Base-by-base conservation (phyloP, 2,329 filamentous ascomycete species). In the Ploettnerulaceae sp. region DNA sequence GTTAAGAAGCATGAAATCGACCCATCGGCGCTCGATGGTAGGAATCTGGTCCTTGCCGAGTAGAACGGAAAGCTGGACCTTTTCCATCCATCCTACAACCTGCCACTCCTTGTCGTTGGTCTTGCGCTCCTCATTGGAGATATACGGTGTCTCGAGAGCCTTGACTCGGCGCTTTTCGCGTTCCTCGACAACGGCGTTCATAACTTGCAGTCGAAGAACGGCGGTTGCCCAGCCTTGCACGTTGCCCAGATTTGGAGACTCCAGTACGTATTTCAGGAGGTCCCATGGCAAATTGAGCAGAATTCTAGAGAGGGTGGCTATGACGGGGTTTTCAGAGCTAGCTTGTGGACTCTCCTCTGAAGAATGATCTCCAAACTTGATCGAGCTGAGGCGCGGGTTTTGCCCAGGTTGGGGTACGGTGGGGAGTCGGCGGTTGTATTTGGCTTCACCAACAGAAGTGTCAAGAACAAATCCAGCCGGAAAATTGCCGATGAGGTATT, bases 241-340 rank as follows among this genome's bases (percentile, higher is more conserved):
- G 34, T 69, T 69, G 32, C 75, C 76, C 7, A 81, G 71, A 20
- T 71, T 71, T 9, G 70, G 71, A 40, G 79, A 79, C 56, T 85
- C 82, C 25, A 89, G 70, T 1, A 87, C 66, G 49, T 74, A 72
- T 64, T 84, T 82, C 18, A 90, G 69, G 21, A 82, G 69, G 11
- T 75, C 69, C 55, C 85, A 86, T 0, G 86, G 86, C 5, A 89
- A 67, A 31, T 86, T 86, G 42, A 88, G 67, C 2, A 90, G 69
- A 17, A 87, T 69, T 21, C 76, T 80, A 0, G 86, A 89, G 4
- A 89, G 67, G 0, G 75, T 65, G 22, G 71, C 53, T 14, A 61
- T 58, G 36, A 62, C 60, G 15, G 63, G 58, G 25, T 64, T 61
- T 17, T 60, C 57, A 11, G 57, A 55, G 8, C 56, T 49, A 7